phyloP scores from a whole-genome alignment of 2,329 filamentous ascomycete species.

The Pestalotiopsis sp. region DNA sequence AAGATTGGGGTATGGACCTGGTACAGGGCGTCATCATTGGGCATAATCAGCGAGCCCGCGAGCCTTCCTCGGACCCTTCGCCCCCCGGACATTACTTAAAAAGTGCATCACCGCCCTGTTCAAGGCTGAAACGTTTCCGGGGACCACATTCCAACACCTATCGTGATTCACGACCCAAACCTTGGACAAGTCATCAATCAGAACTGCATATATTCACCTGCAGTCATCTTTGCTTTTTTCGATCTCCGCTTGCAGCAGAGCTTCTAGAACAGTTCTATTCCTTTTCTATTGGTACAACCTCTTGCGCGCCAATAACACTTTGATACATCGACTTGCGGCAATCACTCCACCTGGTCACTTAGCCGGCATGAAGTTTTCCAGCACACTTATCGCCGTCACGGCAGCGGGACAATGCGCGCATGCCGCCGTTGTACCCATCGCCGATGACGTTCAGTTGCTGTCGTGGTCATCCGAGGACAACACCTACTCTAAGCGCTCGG shows the following conservation, averaged over 20 bases:
- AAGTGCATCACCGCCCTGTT: neutral
- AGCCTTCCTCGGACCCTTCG: neutral
- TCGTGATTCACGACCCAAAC: neutral
- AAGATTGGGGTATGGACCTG: neutral
- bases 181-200: neutral
- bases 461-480: constrained; percentile 17
- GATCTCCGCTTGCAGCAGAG: neutral
- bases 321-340: neutral
- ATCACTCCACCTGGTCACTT: neutral
- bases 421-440: constrained; percentile 23
- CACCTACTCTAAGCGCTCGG: constrained; percentile 23
- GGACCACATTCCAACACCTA: neutral
- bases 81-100: neutral
- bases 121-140: constrained; percentile 8
- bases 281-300: neutral
- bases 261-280: neutral
- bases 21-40: neutral
- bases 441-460: constrained; percentile 22
- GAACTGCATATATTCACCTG: neutral
- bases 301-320: neutral
- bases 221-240: neutral
- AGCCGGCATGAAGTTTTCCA: constrained; percentile 28
- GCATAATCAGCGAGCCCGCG: neutral
- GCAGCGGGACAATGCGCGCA: constrained; percentile 21
- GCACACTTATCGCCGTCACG: constrained; percentile 25